phyloP scores from a whole-genome alignment of 345 rosid species.

The Sapria himalayana region DNA sequence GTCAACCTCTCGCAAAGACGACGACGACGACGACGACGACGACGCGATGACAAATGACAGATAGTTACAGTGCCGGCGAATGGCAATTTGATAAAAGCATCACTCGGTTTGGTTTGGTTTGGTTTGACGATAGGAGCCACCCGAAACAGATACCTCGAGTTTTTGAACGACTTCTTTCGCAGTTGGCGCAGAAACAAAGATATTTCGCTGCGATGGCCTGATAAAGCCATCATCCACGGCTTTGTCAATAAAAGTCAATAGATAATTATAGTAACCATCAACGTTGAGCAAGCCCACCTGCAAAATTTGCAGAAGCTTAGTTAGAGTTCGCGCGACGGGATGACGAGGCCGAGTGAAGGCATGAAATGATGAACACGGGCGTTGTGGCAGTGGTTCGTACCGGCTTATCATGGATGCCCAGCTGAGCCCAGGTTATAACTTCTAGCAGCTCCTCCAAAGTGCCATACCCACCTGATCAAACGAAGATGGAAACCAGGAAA shows the following conservation, averaged over 20 bases:
- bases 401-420: conserved; percentile 90
- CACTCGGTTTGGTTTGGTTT: too few relatives aligned
- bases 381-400: conserved; percentile 19
- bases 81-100: too few relatives aligned
- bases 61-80: too few relatives aligned
- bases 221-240: conserved; percentile 98
- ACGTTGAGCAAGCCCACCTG: conserved; percentile 95
- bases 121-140: conserved; percentile 2
- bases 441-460: conserved; percentile 76
- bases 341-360: neutral
- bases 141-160: conserved; percentile 46
- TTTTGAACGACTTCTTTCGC: conserved; percentile 77
- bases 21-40: too few relatives aligned
- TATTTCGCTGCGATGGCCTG: conserved; percentile 61
- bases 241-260: conserved; percentile 74
- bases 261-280: conserved; percentile 76
- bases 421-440: conserved; percentile 89
- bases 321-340: conserved; percentile 1
- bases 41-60: too few relatives aligned
- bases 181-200: conserved; percentile 80
- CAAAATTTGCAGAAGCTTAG: neutral
- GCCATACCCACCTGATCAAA: conserved; percentile 78
- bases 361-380: neutral
- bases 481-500: neutral
- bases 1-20: too few relatives aligned